Conservation (phyloP, 306 rosid genomes). For the Trifolium pratense region DNA sequence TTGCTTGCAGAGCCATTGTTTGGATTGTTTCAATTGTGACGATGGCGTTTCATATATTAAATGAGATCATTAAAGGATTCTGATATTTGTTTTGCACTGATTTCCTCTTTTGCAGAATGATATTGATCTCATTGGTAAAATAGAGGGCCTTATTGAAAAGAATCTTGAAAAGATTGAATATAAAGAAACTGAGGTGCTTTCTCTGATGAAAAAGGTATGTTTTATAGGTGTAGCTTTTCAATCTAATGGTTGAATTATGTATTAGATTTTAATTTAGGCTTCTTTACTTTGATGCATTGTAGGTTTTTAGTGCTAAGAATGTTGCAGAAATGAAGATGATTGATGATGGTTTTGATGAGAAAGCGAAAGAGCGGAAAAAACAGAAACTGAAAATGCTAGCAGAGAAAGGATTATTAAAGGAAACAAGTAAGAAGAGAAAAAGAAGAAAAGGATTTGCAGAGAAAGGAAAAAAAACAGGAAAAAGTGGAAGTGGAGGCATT, state of each 20-base stretch:
- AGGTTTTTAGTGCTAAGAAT: conserved; percentile 81
- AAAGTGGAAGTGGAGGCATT: too few relatives aligned
- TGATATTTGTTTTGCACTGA: conserved; percentile 26
- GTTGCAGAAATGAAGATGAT: conserved; percentile 81
- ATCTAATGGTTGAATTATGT: neutral
- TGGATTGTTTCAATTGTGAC: too few relatives aligned
- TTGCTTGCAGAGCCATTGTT: too few relatives aligned
- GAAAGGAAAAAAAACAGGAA: neutral
- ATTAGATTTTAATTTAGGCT: conserved; percentile 3
- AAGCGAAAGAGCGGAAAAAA: conserved; percentile 68
- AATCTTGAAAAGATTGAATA: conserved; percentile 66
- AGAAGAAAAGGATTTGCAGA: conserved; percentile 41
- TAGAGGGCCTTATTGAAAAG: conserved; percentile 71
- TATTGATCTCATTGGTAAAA: conserved; percentile 66
- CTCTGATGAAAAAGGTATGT: conserved; percentile 63
- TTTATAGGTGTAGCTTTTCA: neutral
- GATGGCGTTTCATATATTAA: neutral
- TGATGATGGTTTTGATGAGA: conserved; percentile 84
- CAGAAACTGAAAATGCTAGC: conserved; percentile 64
- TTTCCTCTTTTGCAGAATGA: conserved; percentile 62
- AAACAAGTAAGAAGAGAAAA: conserved; percentile 47
- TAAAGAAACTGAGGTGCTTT: conserved; percentile 76
- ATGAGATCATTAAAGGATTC: conserved; percentile 12
- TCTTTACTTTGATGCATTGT: conserved; percentile 25
- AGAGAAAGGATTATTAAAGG: conserved; percentile 71